Base-by-base conservation (phyloP, 345 rosid genomes). In the Citrus mangshanensis region DNA sequence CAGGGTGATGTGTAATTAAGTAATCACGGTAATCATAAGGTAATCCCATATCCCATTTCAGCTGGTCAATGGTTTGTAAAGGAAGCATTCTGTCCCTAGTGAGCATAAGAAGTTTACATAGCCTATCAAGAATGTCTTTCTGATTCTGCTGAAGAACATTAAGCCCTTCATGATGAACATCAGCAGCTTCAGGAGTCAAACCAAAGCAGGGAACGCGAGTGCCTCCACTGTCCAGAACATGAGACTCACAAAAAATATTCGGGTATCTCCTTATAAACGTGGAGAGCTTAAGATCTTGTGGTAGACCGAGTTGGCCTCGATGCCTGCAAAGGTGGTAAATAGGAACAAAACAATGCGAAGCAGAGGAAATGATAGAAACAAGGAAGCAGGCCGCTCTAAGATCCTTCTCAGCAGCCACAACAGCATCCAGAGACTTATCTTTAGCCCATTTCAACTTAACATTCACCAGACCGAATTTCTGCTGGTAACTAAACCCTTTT, bases 401-500 rank as follows among this genome's bases (percentile, higher is more conserved):
- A 79, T 91, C 86, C 66, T 76, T 84, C 75, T 93, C 93, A 64
- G 88, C 85, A 65, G 81, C 77, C 51, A 90, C 90, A 18, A 85
- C 91, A 32, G 84, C 83, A 74, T 94, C 98, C 9, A 94, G 87
- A 3, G 84, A 85, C 34, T 81, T 87, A 79, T 94, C 97, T 84
- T 94, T 94, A 19, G 76, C 98, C 98, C 98, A 93, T 86, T 93
- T 93, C 66, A 94, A 77, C 80, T 93, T 94, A 0, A 94, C 89
- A 67, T 94, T 94, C 63, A 94, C 97, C 40, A 93, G 68, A 76
- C 88, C 68, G 77, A 75, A 80, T 69, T 61, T 86, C 81, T 93
- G 97, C 73, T 86, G 88, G 83, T 85, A 83, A 77, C 66, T 77
- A 78, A 71, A 87, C 35, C 90, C 86, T 74, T 32, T 40, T 55